Evolutionary conservation across 208 protist genomes (phyloP).

Genomic region (Angomonas ambiguus): DNA sequence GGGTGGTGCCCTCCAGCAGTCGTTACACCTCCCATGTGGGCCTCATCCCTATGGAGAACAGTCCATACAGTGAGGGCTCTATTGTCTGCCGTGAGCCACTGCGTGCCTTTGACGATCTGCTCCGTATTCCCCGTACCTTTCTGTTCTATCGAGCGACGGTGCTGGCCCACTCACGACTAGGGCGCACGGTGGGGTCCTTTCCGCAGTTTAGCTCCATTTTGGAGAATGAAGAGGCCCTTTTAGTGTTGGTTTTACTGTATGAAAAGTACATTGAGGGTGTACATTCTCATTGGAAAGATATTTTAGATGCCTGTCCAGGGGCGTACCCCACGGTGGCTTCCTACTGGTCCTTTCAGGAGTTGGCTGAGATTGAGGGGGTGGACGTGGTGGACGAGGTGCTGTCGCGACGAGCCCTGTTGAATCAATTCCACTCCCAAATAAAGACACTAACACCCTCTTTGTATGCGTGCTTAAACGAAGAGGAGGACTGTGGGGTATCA

Average conservation of each 20-base stretch:
- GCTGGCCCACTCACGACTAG: slow-evolving; percentile 44
- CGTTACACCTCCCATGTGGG: neutral
- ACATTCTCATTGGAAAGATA: slow-evolving; percentile 56
- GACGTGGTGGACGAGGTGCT: slow-evolving; percentile 83
- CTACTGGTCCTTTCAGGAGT: slow-evolving; percentile 58
- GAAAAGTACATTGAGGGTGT: slow-evolving; percentile 55
- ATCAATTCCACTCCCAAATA: slow-evolving; percentile 41
- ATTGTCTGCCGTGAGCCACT: slow-evolving; percentile 52
- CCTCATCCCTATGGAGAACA: slow-evolving; percentile 22
- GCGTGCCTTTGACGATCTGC: slow-evolving; percentile 43
- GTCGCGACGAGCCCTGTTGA: slow-evolving; percentile 40
- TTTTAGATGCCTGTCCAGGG: slow-evolving; percentile 53
- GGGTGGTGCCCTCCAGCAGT: neutral
- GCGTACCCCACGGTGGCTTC: slow-evolving; percentile 68
- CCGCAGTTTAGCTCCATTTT: slow-evolving; percentile 34
- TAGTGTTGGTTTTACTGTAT: slow-evolving; percentile 75
- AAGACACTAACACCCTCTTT: slow-evolving; percentile 33
- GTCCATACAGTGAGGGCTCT: slow-evolving; percentile 59
- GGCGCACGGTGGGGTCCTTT: slow-evolving; percentile 31
- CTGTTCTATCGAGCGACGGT: slow-evolving; percentile 73
- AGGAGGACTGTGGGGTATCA: neutral
- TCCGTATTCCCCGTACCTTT: slow-evolving; percentile 59
- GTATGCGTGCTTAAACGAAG: slow-evolving; percentile 13
- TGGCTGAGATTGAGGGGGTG: slow-evolving; percentile 69
- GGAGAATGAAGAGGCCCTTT: slow-evolving; percentile 67